Conservation (phyloP, 345 rosid genomes). For the Mangifera indica region DNA sequence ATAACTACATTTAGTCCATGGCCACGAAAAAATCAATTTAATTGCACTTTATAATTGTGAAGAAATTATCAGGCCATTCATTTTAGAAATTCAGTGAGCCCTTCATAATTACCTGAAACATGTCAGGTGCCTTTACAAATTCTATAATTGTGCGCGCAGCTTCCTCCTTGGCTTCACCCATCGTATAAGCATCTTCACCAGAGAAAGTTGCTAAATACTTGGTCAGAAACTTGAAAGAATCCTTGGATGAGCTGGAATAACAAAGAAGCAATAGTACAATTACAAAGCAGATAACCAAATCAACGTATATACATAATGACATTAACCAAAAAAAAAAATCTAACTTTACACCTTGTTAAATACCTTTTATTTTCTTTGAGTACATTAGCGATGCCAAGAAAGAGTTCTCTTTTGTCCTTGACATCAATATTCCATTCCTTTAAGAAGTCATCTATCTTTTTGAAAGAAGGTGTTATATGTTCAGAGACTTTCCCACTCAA, state of each 20-base stretch:
- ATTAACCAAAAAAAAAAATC: neutral
- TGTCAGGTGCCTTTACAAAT: conserved; percentile 85
- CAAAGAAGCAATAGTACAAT: neutral
- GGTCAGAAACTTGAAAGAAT: conserved; percentile 68
- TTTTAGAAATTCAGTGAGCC: neutral
- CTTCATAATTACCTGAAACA: conserved; percentile 63
- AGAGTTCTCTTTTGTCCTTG: conserved; percentile 83
- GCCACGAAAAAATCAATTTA: too few relatives aligned
- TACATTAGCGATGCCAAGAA: conserved; percentile 64
- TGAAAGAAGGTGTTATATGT: conserved; percentile 64
- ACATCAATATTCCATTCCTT: conserved; percentile 89
- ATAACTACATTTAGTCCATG: neutral
- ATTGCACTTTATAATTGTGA: too few relatives aligned
- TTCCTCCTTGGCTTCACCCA: conserved; percentile 89
- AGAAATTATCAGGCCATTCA: neutral
- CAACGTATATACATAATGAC: neutral
- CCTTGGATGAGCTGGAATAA: conserved; percentile 62
- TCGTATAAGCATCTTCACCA: conserved; percentile 53
- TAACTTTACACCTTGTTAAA: neutral
- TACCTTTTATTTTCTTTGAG: conserved; percentile 83
- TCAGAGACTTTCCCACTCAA: conserved; percentile 78
- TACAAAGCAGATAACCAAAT: neutral
- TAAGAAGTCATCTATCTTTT: conserved; percentile 78
- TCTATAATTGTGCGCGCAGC: conserved; percentile 71
- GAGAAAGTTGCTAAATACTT: conserved; percentile 88